phyloP scores from a whole-genome alignment of 2,329 filamentous ascomycete species.

The Ophiocordyceps unilateralis region DNA sequence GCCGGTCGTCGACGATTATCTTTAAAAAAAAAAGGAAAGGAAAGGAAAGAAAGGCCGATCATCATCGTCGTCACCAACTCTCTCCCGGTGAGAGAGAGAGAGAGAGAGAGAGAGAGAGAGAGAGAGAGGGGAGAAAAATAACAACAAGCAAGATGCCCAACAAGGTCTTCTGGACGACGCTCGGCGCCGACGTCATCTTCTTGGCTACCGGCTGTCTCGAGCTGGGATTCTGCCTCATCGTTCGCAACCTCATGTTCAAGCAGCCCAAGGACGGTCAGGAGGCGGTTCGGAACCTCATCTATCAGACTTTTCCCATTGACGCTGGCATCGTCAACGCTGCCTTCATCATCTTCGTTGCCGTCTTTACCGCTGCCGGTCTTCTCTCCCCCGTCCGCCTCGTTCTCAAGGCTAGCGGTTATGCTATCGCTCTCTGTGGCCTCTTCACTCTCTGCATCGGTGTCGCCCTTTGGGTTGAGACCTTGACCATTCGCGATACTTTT shows the following conservation, averaged over 20 bases:
- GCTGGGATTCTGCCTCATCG: slow-evolving; percentile 36
- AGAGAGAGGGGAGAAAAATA: background rate
- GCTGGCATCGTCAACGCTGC: slow-evolving; percentile 57
- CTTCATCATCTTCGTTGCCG: slow-evolving; percentile 54
- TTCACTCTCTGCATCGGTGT: slow-evolving; percentile 52
- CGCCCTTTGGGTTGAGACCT: slow-evolving; percentile 55
- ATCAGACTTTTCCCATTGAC: slow-evolving; percentile 36
- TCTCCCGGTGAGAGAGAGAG: no score
- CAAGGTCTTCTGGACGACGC: slow-evolving; percentile 33
- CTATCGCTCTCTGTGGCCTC: slow-evolving; percentile 41
- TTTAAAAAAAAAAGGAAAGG: no score
- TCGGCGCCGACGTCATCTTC: slow-evolving; percentile 32
- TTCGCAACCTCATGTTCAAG: slow-evolving; percentile 26
- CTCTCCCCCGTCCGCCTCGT: slow-evolving; percentile 48
- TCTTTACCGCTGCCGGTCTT: slow-evolving; percentile 54
- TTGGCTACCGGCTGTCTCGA: slow-evolving; percentile 34
- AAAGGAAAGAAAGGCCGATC: no score
- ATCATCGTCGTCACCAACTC: no score
- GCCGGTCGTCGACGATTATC: no score
- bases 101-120: no score
- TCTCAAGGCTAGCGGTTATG: slow-evolving; percentile 52
- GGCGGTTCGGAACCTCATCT: slow-evolving; percentile 33
- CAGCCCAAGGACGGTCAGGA: slow-evolving; percentile 25
- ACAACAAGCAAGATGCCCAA: slow-evolving; percentile 26
- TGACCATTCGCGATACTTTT: slow-evolving; percentile 49